Base-by-base conservation (phyloP, 1,284 basidiomycete genomes). In the Pulchroboletus neoregius region DNA sequence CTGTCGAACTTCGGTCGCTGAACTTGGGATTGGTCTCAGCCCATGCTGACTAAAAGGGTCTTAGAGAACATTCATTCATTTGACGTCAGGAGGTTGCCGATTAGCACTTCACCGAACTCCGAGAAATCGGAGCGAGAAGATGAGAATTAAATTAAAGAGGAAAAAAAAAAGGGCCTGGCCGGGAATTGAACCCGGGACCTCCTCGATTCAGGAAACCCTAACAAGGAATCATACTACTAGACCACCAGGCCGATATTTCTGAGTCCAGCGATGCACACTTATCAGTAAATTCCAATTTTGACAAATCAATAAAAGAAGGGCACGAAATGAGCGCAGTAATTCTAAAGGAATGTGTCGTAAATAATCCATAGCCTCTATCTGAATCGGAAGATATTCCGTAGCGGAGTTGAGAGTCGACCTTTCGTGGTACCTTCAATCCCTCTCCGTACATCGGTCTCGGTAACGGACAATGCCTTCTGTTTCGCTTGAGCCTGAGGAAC, bases 161-260 rank as follows among this genome's bases (percentile, higher is more conserved):
- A 31, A 7, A 31, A 31, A 31, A 15, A 0, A 16, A 7, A 8
- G 37, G 37, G 43, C 28, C 37, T 46, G 45, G 37, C 45, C 45
- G 45, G 45, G 45, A 46, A 46, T 46, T 46, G 45, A 46, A 1
- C 0, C 5, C 24, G 11, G 24, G 8, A 40, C 13, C 12, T 34
- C 16, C 26, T 46, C 9, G 1, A 41, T 26, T 58, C 57, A 55
- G 53, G 38, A 44, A 44, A 56, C 61, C 65, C 72, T 74, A 74
- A 75, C 72, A 74, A 75, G 72, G 73, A 75, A 74, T 74, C 73
- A 74, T 74, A 74, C 71, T 74, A 74, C 73, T 74, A 74, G 73
- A 74, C 73, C 71, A 73, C 71, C 72, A 73, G 72, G 71, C 71
- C 72, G 48, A 50, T 5, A 36, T 9, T 1, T 10, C 0, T 0